A percentile compares a stretch with the other conserved stretches of the same genome.
Evolutionary conservation across 75 land plant species (phyloP).

Genomic region (Selaginella tamariscina): DNA sequence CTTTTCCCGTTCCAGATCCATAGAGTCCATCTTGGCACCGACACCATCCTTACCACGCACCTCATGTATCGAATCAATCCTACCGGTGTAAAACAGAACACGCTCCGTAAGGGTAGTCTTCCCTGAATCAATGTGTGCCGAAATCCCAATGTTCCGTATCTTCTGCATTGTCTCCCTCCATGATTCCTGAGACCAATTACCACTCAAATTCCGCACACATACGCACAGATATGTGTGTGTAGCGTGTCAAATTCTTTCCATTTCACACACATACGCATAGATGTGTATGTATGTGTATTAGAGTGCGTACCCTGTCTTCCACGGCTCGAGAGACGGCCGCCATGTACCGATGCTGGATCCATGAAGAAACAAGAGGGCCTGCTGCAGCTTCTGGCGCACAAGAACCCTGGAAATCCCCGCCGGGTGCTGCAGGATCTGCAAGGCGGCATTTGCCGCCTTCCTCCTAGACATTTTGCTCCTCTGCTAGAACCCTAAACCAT

Average conservation of each 20-base stretch:
- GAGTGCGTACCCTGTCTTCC: too few species aligned
- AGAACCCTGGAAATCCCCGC: not conserved
- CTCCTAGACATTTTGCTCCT: not conserved
- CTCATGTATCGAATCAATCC: conserved; percentile 94
- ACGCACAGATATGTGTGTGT: too few species aligned
- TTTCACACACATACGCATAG: too few species aligned
- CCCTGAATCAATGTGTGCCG: conserved; percentile 97
- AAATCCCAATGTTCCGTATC: conserved; percentile 92
- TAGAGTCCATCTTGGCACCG: conserved; percentile 99
- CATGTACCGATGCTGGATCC: not conserved
- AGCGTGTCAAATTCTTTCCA: too few species aligned
- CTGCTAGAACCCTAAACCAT: conserved; percentile 1
- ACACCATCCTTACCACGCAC: conserved; percentile 94
- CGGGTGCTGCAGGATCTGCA: not conserved
- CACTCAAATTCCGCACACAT: too few species aligned
- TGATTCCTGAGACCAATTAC: conserved; percentile 34
- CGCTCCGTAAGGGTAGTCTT: conserved; percentile 96
- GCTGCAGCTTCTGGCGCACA: not conserved
- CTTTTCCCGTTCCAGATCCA: conserved; percentile 97
- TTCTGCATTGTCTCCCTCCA: conserved; percentile 70
- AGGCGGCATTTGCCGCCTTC: not conserved
- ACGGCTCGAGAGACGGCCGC: not conserved
- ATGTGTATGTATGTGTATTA: too few species aligned
- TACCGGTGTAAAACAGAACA: conserved; percentile 77
- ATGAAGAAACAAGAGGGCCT: not conserved